phyloP scores from a whole-genome alignment of 2,329 filamentous ascomycete genomes.

The Colletotrichum sp. region DNA sequence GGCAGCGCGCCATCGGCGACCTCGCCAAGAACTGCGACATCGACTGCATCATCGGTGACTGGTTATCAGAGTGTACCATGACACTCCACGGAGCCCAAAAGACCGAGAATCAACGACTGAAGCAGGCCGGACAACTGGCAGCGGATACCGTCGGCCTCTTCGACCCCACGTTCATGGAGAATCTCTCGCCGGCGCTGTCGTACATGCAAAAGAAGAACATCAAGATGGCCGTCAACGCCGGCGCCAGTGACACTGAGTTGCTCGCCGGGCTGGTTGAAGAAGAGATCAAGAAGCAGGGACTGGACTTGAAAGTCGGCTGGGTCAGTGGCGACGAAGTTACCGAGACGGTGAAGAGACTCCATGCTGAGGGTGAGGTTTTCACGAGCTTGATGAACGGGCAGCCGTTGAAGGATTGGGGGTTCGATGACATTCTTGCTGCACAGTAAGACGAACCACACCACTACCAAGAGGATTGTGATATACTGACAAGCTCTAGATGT shows the following conservation, averaged over 20 bases:
- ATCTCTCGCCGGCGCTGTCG: conserved; percentile 32
- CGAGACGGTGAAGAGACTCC: conserved; percentile 24
- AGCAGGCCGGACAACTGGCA: conserved; percentile 22
- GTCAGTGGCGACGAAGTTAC: conserved; percentile 43
- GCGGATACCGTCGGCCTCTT: conserved; percentile 26
- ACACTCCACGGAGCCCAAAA: conserved; percentile 24
- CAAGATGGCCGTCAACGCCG: conserved; percentile 43
- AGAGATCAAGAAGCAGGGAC: conserved; percentile 31
- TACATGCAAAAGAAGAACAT: conserved; percentile 32
- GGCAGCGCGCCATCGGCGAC: conserved; percentile 43
- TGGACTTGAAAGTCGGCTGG: conserved; percentile 37
- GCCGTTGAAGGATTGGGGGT: conserved; percentile 26
- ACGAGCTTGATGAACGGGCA: conserved; percentile 28
- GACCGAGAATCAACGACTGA: conserved; percentile 26
- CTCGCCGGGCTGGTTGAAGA: conserved; percentile 33
- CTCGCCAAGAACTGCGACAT: conserved; percentile 42
- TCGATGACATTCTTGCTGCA: conserved; percentile 18
- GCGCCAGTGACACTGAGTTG: conserved; percentile 39
- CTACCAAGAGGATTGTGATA: rapidly evolving
- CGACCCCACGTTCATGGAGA: conserved; percentile 36
- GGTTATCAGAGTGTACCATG: conserved; percentile 37
- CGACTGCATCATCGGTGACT: conserved; percentile 34
- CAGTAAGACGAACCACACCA: neutral
- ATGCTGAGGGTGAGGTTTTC: conserved; percentile 25
- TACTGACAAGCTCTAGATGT: conserved; percentile 1